Evolutionary conservation across 1,284 basidiomycete species (phyloP).

Genomic region (Tylopilus orsonianus): DNA sequence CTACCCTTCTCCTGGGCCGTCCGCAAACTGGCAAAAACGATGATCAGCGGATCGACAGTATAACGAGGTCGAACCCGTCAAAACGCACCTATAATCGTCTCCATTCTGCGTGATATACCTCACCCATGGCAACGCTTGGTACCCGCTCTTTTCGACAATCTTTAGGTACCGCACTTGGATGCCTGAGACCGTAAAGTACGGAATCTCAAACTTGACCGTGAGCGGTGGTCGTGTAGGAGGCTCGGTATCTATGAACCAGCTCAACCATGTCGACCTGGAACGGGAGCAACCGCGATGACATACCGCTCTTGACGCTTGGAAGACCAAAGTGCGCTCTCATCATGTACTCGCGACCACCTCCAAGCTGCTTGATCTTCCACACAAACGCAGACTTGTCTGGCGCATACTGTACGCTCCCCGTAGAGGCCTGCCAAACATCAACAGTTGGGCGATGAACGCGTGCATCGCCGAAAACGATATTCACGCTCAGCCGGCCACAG

Average conservation of each 20-base stretch:
- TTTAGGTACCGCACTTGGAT: conserved; percentile 97
- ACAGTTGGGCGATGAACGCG: neutral
- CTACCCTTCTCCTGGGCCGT: conserved; percentile 77
- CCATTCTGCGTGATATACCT: conserved; percentile 95
- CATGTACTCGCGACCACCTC: conserved; percentile 89
- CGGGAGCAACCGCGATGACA: conserved; percentile 25
- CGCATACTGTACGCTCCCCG: conserved; percentile 90
- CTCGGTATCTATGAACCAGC: conserved; percentile 15
- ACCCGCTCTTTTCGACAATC: conserved; percentile 98
- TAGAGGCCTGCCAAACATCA: conserved; percentile 62
- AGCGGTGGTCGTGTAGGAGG: conserved; percentile 81
- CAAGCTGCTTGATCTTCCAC: conserved; percentile 97
- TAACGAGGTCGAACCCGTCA: neutral
- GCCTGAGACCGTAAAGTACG: conserved; percentile 96
- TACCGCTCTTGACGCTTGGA: conserved; percentile 85
- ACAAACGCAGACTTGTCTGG: conserved; percentile 96
- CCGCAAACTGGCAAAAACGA: conserved; percentile 50
- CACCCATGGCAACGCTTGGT: conserved; percentile 91
- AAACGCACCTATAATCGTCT: conserved; percentile 84
- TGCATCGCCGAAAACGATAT: neutral
- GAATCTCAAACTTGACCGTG: conserved; percentile 96
- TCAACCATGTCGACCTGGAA: neutral
- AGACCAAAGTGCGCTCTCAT: conserved; percentile 97
- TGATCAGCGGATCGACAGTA: neutral
- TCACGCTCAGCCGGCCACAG: neutral